A percentile compares a stretch with the other conserved stretches of the same genome.
These are phyloP conservation scores for Bullera alba DNA, from an alignment of 768 basidiomycete species.

Conservation along the genomic window DNA sequence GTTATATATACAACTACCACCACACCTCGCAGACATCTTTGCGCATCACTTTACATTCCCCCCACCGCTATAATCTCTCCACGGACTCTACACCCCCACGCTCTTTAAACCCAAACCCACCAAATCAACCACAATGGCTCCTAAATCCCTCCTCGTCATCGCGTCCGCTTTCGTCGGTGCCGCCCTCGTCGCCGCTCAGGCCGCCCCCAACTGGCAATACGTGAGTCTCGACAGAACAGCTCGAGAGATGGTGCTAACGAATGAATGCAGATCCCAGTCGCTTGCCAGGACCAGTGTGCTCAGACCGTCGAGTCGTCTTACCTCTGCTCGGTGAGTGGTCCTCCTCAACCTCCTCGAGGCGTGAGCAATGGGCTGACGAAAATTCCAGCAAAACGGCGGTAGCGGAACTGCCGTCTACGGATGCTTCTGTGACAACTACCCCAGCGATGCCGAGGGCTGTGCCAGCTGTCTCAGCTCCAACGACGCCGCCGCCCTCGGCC, in stretches of 20 bases:
- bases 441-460: slow-evolving; percentile 37
- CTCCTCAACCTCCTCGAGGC: not conserved
- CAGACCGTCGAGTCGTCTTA: slow-evolving; percentile 29
- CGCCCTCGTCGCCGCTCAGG: slow-evolving; percentile 25
- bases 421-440: slow-evolving; percentile 42
- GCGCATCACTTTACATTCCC: no score
- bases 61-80: no score
- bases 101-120: slow-evolving; percentile 1
- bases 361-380: no score
- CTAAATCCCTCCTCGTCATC: slow-evolving; percentile 10
- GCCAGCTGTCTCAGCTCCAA: slow-evolving; percentile 37
- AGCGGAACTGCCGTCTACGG: slow-evolving; percentile 30
- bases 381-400: slow-evolving; percentile 14
- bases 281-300: slow-evolving; percentile 33
- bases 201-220: slow-evolving; percentile 33
- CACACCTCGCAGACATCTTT: no score
- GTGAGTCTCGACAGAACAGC: slow-evolving; percentile 11
- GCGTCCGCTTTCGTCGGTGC: slow-evolving; percentile 26
- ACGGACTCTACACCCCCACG: not conserved
- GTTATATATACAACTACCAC: no score
- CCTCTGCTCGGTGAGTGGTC: slow-evolving; percentile 32
- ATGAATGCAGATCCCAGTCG: slow-evolving; percentile 35
- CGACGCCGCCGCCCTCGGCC: slow-evolving; percentile 25
- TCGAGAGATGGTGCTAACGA: no score
- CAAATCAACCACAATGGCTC: slow-evolving; percentile 1